Percentiles rank a stretch among this genome's conserved stretches.
These are phyloP conservation scores for Diaporthe batatas DNA, from an alignment of 2,329 filamentous ascomycete genomes.

Conservation along the genomic window DNA sequence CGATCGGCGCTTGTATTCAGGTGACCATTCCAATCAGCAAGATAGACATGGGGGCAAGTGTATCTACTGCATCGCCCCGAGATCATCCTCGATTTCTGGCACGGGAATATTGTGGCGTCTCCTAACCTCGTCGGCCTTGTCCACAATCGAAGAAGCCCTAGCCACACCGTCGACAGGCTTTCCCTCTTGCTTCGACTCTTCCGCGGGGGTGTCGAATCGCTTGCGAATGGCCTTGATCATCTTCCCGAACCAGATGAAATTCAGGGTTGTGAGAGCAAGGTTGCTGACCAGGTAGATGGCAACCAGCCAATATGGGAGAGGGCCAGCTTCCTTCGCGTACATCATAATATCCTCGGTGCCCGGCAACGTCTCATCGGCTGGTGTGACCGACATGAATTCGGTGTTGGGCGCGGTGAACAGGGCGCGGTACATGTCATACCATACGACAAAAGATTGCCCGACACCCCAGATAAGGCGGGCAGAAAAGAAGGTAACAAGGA, in stretches of 20 bases:
- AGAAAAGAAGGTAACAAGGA: conserved; percentile 81
- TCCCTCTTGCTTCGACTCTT: conserved; percentile 46
- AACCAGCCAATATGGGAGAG: conserved; percentile 78
- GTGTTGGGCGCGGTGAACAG: conserved; percentile 59
- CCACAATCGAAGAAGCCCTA: conserved; percentile 33
- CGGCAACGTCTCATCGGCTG: conserved; percentile 49
- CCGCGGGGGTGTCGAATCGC: conserved; percentile 72
- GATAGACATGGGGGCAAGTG: neutral
- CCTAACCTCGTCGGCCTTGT: conserved; percentile 43
- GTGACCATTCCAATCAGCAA: neutral
- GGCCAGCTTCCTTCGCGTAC: conserved; percentile 63
- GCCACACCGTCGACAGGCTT: conserved; percentile 37
- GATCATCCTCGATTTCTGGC: conserved; percentile 42
- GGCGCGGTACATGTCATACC: conserved; percentile 76
- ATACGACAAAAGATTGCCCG: conserved; percentile 77
- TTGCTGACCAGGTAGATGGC: conserved; percentile 78
- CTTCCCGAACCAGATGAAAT: conserved; percentile 89
- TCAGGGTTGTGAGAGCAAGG: conserved; percentile 78
- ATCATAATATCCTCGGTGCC: conserved; percentile 58
- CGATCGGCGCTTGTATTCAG: neutral
- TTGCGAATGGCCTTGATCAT: conserved; percentile 86
- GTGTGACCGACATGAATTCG: conserved; percentile 50
- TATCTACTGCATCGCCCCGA: conserved; percentile 45
- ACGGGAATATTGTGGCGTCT: conserved; percentile 43
- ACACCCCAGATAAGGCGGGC: conserved; percentile 84